Evolutionary conservation across 495 filamentous ascomycete species (phyloP), one percentile per base, ranked within the genome.

Genomic region (Umbilicaria muhlenbergii): DNA sequence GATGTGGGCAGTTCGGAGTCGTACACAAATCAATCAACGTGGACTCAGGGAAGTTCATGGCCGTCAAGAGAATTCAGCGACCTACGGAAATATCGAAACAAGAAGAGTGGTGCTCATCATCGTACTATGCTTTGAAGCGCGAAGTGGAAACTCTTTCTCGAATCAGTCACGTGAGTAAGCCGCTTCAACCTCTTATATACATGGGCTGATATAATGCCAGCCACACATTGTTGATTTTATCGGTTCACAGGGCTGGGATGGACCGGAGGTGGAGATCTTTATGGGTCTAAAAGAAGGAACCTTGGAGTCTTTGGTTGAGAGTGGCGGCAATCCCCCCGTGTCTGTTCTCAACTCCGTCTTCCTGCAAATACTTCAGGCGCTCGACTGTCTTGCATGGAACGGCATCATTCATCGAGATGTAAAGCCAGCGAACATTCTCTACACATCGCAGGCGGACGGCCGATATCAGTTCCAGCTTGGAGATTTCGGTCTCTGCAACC

Each of bases 201-300:
- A 36, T 45, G 32, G 28, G 39, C 18, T 49, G 28, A 49, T 40
- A 49, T 37, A 33, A 1, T 49, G 15, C 21, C 21, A 49, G 42
- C 42, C 18, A 49, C 33, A 48, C 13, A 40, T 49, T 34, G 42
- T 28, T 10, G 24, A 28, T 28, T 28, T 7, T 28, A 28, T 28
- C 24, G 24, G 5, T 5, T 28, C 24, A 28, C 24, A 28, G 31
- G 50, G 47, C 36, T 52, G 47, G 50, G 41, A 38, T 15, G 50
- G 34, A 42, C 42, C 13, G 32, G 7, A 41, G 12, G 34, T 52
- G 37, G 50, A 52, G 41, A 52, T 52, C 40, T 52, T 50, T 37
- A 52, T 52, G 50, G 48, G 44, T 41, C 50, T 38, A 38, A 53
- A 53, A 42, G 47, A 53, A 38, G 47, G 43, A 35, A 51, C 48